Conservation (phyloP, 495 filamentous ascomycete species). For the Aspergillus funiculosus region DNA sequence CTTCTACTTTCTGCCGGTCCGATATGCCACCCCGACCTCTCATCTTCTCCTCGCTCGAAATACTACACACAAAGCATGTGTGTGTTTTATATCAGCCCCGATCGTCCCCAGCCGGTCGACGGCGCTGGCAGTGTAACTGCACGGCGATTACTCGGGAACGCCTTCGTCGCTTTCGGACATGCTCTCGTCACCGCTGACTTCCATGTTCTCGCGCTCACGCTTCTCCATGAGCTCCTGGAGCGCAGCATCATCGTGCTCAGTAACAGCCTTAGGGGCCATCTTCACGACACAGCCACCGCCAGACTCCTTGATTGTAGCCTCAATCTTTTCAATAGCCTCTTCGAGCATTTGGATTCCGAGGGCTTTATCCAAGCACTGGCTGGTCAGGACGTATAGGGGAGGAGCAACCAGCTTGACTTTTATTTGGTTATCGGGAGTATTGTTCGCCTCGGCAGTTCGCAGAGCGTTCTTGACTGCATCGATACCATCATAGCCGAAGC, state of each 20-base stretch:
- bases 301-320: slow-evolving; percentile 62
- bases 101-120: slow-evolving; percentile 1
- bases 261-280: slow-evolving; percentile 99
- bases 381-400: slow-evolving; percentile 89
- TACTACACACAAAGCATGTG: neutral
- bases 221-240: slow-evolving; percentile 98
- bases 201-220: slow-evolving; percentile 93
- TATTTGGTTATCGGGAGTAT: slow-evolving; percentile 84
- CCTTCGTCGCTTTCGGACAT: slow-evolving; percentile 86
- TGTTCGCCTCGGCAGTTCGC: slow-evolving; percentile 78
- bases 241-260: slow-evolving; percentile 95
- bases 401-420: slow-evolving; percentile 96
- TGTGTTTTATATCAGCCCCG: neutral
- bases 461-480: slow-evolving; percentile 92
- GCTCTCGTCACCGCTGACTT: slow-evolving; percentile 94
- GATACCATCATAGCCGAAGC: slow-evolving; percentile 97
- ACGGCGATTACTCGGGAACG: slow-evolving; percentile 38
- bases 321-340: slow-evolving; percentile 79
- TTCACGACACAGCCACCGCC: slow-evolving; percentile 78
- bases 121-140: slow-evolving; percentile 16
- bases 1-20: slow-evolving; percentile 19
- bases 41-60: slow-evolving; percentile 1
- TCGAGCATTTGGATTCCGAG: slow-evolving; percentile 77
- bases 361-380: slow-evolving; percentile 88
- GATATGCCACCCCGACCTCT: neutral